Base-by-base conservation (phyloP, 306 rosid species). In the Cotoneaster glaucophyllus region DNA sequence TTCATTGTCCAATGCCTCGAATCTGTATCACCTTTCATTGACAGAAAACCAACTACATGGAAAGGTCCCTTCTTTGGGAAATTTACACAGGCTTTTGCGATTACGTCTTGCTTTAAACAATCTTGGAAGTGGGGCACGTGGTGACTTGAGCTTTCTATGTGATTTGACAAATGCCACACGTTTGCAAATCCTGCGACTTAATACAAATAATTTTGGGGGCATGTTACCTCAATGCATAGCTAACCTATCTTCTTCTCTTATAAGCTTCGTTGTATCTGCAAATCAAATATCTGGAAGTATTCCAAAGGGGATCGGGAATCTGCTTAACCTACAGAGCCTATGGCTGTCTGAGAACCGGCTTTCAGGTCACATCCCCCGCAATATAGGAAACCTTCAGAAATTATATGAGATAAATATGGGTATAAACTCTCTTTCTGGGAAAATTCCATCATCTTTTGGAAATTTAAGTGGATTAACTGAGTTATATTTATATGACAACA, bases 211-310 rank as follows among this genome's bases (percentile, higher is more conserved):
- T n/a, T 70, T 70, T 48, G 74, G 58, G 74, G 74, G 74, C 3
- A 50, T 4, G 19, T 50, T 70, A 31, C 62, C 74, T 29, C 10
- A 11, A 18, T 70, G 74, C 62, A 50, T 7, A 4, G 59, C 18
- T 5, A 50, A 70, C 43, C 21, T 70, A 11, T 70, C 43, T 31
- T 26, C 39, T 70, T n/a, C 29, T 18, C 3, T 70, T 11, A 15
- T 15, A 11, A 0, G 0, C 0, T 50, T 50, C 10, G 0, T 0
- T 26, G 17, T 28, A 1, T 2, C 6, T 2, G 1, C 2, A 2
- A 70, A 70, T 48, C 29, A 18, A 5, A 5, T 70, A 15, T 26
- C 5, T 0, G 74, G 74, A 26, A 28, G 25, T 1, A 70, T 70
- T 5, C 74, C 62, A 0, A 50, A 26, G 45, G 62, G 61, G 28